phyloP scores from a whole-genome alignment of 2,329 filamentous ascomycete genomes.

The Pseudocercospora eumusae region DNA sequence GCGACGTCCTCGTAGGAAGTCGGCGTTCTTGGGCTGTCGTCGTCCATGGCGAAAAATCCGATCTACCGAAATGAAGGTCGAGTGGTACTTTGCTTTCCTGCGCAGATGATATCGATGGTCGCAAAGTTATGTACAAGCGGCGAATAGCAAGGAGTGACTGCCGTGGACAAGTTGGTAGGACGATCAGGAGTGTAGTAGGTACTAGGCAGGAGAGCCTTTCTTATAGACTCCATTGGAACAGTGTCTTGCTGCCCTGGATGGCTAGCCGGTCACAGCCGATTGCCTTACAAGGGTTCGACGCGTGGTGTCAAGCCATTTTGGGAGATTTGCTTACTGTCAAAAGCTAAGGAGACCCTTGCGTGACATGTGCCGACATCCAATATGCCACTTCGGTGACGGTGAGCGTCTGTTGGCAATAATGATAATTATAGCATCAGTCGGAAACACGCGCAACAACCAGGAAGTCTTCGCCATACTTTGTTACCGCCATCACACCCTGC shows the following conservation, averaged over 20 bases:
- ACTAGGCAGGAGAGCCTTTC: neutral
- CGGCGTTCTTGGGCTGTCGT: neutral
- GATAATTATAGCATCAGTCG: conserved; percentile 3
- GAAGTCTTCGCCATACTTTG: neutral
- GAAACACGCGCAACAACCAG: neutral
- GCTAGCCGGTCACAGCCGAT: conserved; percentile 5
- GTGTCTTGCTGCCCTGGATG: neutral
- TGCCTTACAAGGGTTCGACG: neutral
- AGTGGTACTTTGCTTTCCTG: neutral
- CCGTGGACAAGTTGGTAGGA: neutral
- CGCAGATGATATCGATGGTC: neutral
- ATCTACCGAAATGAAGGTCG: neutral
- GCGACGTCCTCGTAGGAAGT: neutral
- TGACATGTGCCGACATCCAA: neutral
- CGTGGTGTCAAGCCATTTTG: neutral
- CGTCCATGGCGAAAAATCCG: neutral
- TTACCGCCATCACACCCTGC: neutral
- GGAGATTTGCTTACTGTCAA: conserved; percentile 5
- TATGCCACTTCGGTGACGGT: conserved; percentile 1
- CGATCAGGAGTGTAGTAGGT: neutral
- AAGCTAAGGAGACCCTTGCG: neutral
- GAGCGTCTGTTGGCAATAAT: conserved; percentile 7
- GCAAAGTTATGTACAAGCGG: neutral
- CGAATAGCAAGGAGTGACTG: conserved; percentile 1
- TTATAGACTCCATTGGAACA: neutral